Conservation (phyloP, 768 basidiomycete genomes). For the Pilatotrama ljubarskyi region DNA sequence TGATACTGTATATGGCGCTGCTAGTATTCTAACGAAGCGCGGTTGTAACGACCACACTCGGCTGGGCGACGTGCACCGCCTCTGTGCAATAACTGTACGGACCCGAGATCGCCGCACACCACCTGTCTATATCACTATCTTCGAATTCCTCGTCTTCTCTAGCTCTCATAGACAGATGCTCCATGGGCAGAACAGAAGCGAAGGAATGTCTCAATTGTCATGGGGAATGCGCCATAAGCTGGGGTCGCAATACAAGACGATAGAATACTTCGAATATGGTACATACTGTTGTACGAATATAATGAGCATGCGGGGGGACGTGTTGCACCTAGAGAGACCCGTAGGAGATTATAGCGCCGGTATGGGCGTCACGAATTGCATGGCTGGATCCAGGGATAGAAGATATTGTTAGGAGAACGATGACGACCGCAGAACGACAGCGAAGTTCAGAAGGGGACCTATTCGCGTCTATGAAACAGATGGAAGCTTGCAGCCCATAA, state of each 20-base stretch:
- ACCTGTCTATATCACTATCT: no score
- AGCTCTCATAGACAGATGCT: no score
- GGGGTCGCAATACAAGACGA: constrained; percentile 6
- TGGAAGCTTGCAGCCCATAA: constrained; percentile 57
- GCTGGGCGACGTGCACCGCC: no score
- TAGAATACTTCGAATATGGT: constrained; percentile 13
- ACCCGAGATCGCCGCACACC: no score
- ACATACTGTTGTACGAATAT: constrained; percentile 12
- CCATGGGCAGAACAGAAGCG: neutral
- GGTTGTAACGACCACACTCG: no score
- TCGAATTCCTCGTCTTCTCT: no score
- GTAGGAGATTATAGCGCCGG: no score
- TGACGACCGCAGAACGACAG: neutral
- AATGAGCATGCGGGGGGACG: neutral
- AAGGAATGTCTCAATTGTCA: neutral
- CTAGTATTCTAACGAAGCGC: no score
- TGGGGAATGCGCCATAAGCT: neutral
- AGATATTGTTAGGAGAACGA: neutral
- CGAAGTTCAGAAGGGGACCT: neutral
- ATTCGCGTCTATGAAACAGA: constrained; percentile 21
- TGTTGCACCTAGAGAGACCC: neutral
- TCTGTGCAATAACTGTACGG: no score
- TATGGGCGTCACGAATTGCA: no score
- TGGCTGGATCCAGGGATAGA: neutral
- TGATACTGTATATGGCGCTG: no score